phyloP scores from a whole-genome alignment of 768 basidiomycete species.

The Leccinum ochraceum region DNA sequence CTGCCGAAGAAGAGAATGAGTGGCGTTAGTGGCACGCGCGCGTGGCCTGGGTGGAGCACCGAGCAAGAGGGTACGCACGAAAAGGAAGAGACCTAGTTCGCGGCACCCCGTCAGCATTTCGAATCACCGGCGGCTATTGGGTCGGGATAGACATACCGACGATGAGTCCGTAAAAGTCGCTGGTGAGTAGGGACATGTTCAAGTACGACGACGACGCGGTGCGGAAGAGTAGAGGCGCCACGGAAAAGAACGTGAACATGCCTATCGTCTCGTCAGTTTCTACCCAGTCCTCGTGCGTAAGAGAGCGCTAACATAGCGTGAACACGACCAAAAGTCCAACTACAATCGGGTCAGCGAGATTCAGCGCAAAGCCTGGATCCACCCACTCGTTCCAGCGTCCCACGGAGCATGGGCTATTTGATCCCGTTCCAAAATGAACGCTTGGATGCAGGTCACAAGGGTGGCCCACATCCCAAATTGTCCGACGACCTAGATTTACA shows the following conservation, averaged over 20 bases:
- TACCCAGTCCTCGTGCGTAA: not conserved
- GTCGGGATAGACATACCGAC: constrained; percentile 45
- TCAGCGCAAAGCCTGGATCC: constrained; percentile 17
- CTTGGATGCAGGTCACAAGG: constrained; percentile 75
- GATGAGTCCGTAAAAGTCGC: constrained; percentile 84
- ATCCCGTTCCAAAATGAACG: constrained; percentile 68
- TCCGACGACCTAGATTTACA: constrained; percentile 60
- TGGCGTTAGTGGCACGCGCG: not conserved
- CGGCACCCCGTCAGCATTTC: constrained; percentile 3
- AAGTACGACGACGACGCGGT: constrained; percentile 84
- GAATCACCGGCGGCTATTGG: not conserved
- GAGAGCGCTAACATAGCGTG: constrained; percentile 35
- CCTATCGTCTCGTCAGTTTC: constrained; percentile 38
- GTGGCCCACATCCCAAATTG: constrained; percentile 84
- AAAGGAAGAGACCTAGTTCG: constrained; percentile 49
- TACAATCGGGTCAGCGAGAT: constrained; percentile 37
- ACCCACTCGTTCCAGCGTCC: constrained; percentile 67
- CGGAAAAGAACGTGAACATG: constrained; percentile 79
- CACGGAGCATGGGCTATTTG: constrained; percentile 63
- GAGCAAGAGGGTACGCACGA: constrained; percentile 36
- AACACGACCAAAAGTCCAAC: constrained; percentile 52
- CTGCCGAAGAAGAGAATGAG: constrained; percentile 36
- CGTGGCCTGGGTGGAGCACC: not conserved
- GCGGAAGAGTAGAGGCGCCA: constrained; percentile 80
- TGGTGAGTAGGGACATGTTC: constrained; percentile 82